Evolutionary conservation across 805 yeast genomes (phyloP), one percentile per base, ranked within the genome.

Genomic region (Candida namnaoensis): DNA sequence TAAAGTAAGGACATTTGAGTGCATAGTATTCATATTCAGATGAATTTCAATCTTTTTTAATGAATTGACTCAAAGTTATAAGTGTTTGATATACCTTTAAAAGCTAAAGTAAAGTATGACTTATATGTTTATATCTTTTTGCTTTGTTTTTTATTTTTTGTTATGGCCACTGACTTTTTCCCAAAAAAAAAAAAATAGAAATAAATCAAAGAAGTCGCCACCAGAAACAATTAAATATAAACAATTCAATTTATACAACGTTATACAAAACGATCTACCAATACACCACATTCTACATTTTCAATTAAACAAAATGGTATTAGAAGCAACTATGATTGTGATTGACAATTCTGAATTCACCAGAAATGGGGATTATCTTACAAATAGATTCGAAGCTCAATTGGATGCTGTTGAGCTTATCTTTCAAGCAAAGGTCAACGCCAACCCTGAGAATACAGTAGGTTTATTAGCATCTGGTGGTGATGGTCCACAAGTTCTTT

Each of bases 291-390:
- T 19, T 19, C 19, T 19, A 19, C 19, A 19, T 19, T 19, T 19
- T 19, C 19, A 19, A 19, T 19, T 19, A 19, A 19, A 35, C 8
- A 33, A 57, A 41, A 88, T 88, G 97, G 96, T 83, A 48, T 75
- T 90, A 55, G 99, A 93, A 66, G 98, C 98, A 48, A 85, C 96
- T 13, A 90, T 93, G 84, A 76, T 93, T 47, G 87, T 88, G 56
- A 76, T 93, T 57, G 99, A 93, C 70, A 91, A 88, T 71, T 88
- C 96, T 40, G 99, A 93, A 67, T 91, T 74, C 63, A 85, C 90
- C 78, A 75, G 99, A 56, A 93, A 93, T 60, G 99, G 98, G 30
- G 99, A 93, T 62, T 93, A 82, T 56, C 74, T 85, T 33, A 79
- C 95, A 14, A 81, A 90, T 13, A 74, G 99, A 55, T 90, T 80